phyloP scores from a whole-genome alignment of 1,284 basidiomycete genomes.

The Hymenochaete sp. region DNA sequence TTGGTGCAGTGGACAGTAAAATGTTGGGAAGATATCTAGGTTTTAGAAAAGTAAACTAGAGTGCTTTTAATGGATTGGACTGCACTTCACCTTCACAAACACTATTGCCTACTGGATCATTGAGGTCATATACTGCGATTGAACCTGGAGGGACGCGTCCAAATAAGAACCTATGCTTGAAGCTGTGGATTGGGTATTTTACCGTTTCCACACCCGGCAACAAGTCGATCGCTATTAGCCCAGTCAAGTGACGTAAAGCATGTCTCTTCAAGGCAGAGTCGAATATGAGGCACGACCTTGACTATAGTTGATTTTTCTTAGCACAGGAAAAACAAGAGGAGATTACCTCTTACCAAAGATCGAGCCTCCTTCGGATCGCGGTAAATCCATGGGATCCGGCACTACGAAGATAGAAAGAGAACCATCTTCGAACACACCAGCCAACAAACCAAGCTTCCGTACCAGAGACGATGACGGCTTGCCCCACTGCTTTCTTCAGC shows the following conservation, averaged over 20 bases:
- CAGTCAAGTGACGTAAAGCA: constrained; percentile 73
- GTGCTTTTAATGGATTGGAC: background rate
- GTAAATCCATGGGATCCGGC: constrained; percentile 61
- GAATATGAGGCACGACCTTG: constrained; percentile 52
- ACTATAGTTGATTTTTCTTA: constrained; percentile 33
- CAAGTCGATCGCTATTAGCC: constrained; percentile 74
- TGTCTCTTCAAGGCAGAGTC: constrained; percentile 65
- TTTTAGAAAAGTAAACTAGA: constrained; percentile 18
- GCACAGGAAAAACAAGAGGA: constrained; percentile 15
- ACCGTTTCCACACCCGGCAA: constrained; percentile 80
- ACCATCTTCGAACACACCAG: constrained; percentile 78
- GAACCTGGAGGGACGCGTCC: constrained; percentile 44
- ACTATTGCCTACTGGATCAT: constrained; percentile 17
- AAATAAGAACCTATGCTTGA: too few species aligned
- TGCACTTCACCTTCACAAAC: background rate
- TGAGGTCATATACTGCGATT: constrained; percentile 69
- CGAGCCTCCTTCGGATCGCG: constrained; percentile 21
- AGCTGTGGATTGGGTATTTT: too few species aligned
- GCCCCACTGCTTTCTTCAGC: constrained; percentile 7
- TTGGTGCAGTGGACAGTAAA: constrained; percentile 64
- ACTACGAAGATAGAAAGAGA: constrained; percentile 67
- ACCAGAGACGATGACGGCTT: constrained; percentile 20
- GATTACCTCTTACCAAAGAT: constrained; percentile 7
- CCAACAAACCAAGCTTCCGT: constrained; percentile 75
- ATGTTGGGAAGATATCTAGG: constrained; percentile 51